Conservation (phyloP, 306 rosid genomes). For the Medicago truncatula region MtrunA17r5.0-ANR NC_053049.1:35382001-35382500, state of each 20-base stretch:
- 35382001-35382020: background rate
- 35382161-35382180: slow-evolving; percentile 17
- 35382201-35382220: slow-evolving; percentile 53
- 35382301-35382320: too few species aligned
- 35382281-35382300: too few species aligned
- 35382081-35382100: slow-evolving; percentile 45
- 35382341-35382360: slow-evolving; percentile 5
- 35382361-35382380: background rate
- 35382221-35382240: slow-evolving; percentile 39
- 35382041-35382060: slow-evolving; percentile 36
- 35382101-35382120: slow-evolving; percentile 33
- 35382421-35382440: slow-evolving; percentile 36
- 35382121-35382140: background rate
- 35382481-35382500: background rate
- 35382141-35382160: slow-evolving; percentile 36
- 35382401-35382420: slow-evolving; percentile 19
- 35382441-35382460: slow-evolving; percentile 25
- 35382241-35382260: background rate
- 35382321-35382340: background rate
- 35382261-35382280: too few species aligned
- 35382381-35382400: background rate
- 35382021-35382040: background rate
- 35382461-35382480: slow-evolving; percentile 46
- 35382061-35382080: slow-evolving; percentile 34
- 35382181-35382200: slow-evolving; percentile 46